Percentiles rank a stretch among this genome's conserved stretches.
Evolutionary conservation across 73 alveolate species (phyloP).

Genomic region (Loxodes magnus): DNA sequence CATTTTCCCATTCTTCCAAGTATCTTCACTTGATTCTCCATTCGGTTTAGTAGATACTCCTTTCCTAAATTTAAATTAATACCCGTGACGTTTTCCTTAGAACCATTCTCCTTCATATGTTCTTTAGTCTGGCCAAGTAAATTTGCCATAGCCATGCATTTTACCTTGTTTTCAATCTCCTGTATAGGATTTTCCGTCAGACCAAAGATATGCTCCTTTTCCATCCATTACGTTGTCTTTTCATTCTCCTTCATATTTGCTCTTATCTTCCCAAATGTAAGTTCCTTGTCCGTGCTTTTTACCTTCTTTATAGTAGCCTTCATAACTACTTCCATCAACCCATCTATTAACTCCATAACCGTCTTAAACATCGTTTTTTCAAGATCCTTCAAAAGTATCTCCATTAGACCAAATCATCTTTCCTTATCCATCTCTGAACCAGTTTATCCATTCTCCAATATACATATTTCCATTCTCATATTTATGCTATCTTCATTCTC

Average conservation of each 20-base stretch:
- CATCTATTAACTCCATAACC: slow-evolving; percentile 54
- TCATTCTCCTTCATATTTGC: slow-evolving; percentile 66
- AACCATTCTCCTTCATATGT: slow-evolving; percentile 49
- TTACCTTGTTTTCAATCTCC: slow-evolving; percentile 59
- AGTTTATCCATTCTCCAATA: slow-evolving; percentile 60
- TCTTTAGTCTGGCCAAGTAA: slow-evolving; percentile 62
- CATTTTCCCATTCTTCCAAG: slow-evolving; percentile 30
- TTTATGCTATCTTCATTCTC: no score
- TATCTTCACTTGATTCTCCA: slow-evolving; percentile 27
- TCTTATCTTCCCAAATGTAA: slow-evolving; percentile 64
- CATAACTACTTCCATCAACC: slow-evolving; percentile 58
- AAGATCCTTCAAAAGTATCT: slow-evolving; percentile 57
- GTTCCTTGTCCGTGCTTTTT: slow-evolving; percentile 47
- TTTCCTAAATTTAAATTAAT: no score
- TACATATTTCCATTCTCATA: slow-evolving; percentile 68
- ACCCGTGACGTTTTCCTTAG: slow-evolving; percentile 59
- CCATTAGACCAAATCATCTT: slow-evolving; percentile 45
- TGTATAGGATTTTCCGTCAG: slow-evolving; percentile 35
- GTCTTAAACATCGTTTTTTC: slow-evolving; percentile 50
- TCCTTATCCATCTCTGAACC: slow-evolving; percentile 55
- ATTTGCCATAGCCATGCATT: slow-evolving; percentile 69
- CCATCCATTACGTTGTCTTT: slow-evolving; percentile 41
- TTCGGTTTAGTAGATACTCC: slow-evolving; percentile 38
- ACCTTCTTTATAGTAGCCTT: slow-evolving; percentile 37
- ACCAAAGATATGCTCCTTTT: slow-evolving; percentile 47